Evolutionary conservation across 179 eudicot species (phyloP), one percentile per base, ranked within the genome.

Genomic region (Beta lomatogona): DNA sequence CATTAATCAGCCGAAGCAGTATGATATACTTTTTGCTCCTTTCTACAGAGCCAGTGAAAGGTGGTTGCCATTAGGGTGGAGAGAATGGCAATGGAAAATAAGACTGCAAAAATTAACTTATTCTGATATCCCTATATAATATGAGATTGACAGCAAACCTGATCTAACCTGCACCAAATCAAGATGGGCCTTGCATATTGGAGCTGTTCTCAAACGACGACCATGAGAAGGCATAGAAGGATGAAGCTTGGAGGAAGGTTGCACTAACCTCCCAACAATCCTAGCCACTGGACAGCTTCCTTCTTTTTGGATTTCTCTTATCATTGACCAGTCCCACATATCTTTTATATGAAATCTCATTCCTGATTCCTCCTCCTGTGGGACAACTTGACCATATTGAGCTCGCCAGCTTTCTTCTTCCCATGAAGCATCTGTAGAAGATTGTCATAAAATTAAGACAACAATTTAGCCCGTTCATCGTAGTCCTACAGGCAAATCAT

Each of bases 151-250:
- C 79, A 82, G 85, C 97, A 87, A 89, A 95, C 98, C 98, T 94
- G 99, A 91, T 88, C 90, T 91, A 79, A 96, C 99, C 89, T 92
- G 96, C 85, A 96, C 99, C 85, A 96, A 89, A 88, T 94, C 97
- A 77, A 91, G 94, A 84, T 83, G 88, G 65, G 75, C 93, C 88
- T 89, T 90, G 87, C 97, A 85, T 79, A 94, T 85, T 73, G 97
- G 94, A 82, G 97, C 93, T 63, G 98, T 94, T 89, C 86, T 96
- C 75, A 94, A 86, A 76, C 91, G 86, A 77, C 88, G 80, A 15
- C 93, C 87, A 67, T 91, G 86, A 31, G 89, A 83, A 68, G 96
- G 87, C 88, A 94, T 84, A 78, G 99, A 91, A n/a, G 99, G 99
- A 89, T 96, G 99, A 82, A 93, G 93, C 83, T 88, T 89, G 71